These are phyloP conservation scores for Vigna trinervia DNA, from an alignment of 306 rosid genomes.

Conservation along the genomic window DNA sequence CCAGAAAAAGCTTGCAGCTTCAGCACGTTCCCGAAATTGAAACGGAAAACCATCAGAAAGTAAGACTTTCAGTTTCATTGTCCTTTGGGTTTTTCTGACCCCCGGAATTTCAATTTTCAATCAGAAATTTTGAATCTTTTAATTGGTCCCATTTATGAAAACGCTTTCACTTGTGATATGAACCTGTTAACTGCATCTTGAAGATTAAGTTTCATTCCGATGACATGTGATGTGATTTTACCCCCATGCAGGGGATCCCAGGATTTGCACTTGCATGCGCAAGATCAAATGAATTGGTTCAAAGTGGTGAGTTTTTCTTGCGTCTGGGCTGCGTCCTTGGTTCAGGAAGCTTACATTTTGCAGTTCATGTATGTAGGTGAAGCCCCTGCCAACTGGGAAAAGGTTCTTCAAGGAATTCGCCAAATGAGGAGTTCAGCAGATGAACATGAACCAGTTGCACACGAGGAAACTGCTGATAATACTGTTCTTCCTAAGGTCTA, in stretches of 20 bases:
- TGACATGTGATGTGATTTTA: no score
- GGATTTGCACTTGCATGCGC: constrained; percentile 55
- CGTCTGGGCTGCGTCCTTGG: background rate
- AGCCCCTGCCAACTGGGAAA: constrained; percentile 75
- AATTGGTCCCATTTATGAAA: background rate
- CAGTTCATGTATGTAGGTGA: constrained; percentile 50
- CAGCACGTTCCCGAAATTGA: constrained; percentile 29
- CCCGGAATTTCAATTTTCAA: background rate
- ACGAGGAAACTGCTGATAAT: constrained; percentile 63
- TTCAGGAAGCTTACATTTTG: constrained; percentile 34
- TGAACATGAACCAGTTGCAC: constrained; percentile 73
- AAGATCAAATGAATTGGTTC: constrained; percentile 48
- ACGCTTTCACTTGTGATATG: background rate
- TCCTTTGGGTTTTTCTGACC: background rate
- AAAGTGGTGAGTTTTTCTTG: background rate
- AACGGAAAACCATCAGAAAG: constrained; percentile 39
- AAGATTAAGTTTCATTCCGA: no score
- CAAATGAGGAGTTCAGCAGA: constrained; percentile 71
- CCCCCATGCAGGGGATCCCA: constrained; percentile 45
- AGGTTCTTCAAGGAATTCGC: constrained; percentile 78
- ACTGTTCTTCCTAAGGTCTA: constrained; percentile 77
- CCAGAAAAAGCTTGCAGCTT: constrained; percentile 43
- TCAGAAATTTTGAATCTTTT: background rate
- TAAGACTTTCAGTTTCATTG: constrained; percentile 34
- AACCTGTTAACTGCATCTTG: background rate